Evolutionary conservation across 257 asterid genomes (phyloP), one percentile per base, ranked within the genome.

Genomic region (Nicotiana attenuata): DNA sequence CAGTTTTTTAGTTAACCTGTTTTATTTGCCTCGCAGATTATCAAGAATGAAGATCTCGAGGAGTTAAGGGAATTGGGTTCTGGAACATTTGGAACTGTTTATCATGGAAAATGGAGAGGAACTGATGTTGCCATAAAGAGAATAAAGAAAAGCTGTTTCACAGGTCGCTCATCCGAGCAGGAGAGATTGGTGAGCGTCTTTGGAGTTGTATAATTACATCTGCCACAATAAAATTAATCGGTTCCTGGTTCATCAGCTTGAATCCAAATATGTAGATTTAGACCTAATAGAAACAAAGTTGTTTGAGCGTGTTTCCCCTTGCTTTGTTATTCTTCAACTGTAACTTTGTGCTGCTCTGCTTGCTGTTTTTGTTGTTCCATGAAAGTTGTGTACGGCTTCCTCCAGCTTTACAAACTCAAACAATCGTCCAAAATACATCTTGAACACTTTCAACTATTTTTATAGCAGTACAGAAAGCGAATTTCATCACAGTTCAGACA

Each of bases 41-140:
- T 95, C 73, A 86, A 87, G 83, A 89, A 95, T 84, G 90, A 85
- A 82, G 99, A 95, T 88, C 98, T 95, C 81, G 99, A 95, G 89
- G 98, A 95, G 90, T 89, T 95, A 85, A 91, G 85, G 89, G 98
- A 95, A 87, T 82, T 95, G 86, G 99, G 99, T 78, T 92, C 99
- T 75, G 99, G 98, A 89, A 91, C 99, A 68, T 95, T 91, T 81
- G 99, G 99, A 56, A 95, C 98, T 75, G 99, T 95, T 47, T 95
- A 92, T 85, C 98, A 95, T 83, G 98, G 98, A 83, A 95, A 93
- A 89, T 95, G 98, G 98, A 92, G 98, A 81, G 98, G 98, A 80
- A 88, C 94, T 57, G 98, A 94, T 88, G 97, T 94, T 80, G 98
- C 98, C 82, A 94, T 95, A 82, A 93, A 93, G 89, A 89, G 98